Conservation (phyloP, 805 yeast species). For the Spathaspora gorwiae region DNA sequence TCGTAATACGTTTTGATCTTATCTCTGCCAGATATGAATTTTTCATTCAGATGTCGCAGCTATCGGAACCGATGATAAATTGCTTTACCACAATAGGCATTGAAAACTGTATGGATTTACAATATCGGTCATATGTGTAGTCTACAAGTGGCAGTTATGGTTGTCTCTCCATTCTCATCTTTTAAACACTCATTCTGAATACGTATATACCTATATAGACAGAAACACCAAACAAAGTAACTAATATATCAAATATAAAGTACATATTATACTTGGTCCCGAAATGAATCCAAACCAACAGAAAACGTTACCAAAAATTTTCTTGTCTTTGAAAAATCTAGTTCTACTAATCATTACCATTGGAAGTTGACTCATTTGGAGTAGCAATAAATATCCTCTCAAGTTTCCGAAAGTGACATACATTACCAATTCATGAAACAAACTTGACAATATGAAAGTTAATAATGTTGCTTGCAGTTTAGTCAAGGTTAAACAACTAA, state of each 20-base stretch:
- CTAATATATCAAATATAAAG: slow-evolving; percentile 74
- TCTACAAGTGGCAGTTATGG: slow-evolving; percentile 26
- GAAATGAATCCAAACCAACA: slow-evolving; percentile 91
- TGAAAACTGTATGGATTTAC: too few relatives aligned
- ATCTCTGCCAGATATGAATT: too few relatives aligned
- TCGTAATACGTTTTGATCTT: too few relatives aligned
- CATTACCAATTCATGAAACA: slow-evolving; percentile 92
- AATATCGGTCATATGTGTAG: too few relatives aligned
- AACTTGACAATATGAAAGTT: slow-evolving; percentile 74
- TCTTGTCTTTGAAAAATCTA: slow-evolving; percentile 49
- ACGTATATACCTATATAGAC: too few relatives aligned
- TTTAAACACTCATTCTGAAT: slow-evolving; percentile 39
- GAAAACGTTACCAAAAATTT: slow-evolving; percentile 67
- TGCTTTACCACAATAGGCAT: too few relatives aligned
- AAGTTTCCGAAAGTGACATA: slow-evolving; percentile 73
- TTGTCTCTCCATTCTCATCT: slow-evolving; percentile 64
- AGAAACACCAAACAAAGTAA: neutral
- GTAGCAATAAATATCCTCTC: slow-evolving; percentile 71
- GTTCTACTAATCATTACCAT: slow-evolving; percentile 62
- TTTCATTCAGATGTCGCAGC: too few relatives aligned
- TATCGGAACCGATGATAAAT: too few relatives aligned
- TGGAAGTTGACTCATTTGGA: slow-evolving; percentile 90
- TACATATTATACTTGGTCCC: slow-evolving; percentile 86
- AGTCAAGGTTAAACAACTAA: slow-evolving; percentile 65
- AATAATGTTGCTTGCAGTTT: slow-evolving; percentile 67